A percentile compares a stretch with the other conserved stretches of the same genome.
These are phyloP conservation scores for Adansonia grandidieri DNA, from an alignment of 441 rosid species.

Conservation along the genomic window DNA sequence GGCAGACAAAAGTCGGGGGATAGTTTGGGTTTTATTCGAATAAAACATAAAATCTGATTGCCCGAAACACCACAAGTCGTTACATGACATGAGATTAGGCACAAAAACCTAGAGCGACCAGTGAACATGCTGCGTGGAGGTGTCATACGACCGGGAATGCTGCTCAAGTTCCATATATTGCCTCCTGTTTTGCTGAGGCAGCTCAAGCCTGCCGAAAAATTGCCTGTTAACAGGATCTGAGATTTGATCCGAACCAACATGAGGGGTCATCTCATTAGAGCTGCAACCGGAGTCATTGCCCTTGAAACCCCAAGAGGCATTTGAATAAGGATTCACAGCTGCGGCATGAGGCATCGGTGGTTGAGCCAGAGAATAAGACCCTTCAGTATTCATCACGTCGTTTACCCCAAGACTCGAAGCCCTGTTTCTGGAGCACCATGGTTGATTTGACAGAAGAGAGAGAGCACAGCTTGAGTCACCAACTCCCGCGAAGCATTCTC, in stretches of 20 bases:
- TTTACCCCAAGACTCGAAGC: conserved; percentile 40
- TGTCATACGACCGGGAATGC: conserved; percentile 53
- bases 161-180: conserved; percentile 63
- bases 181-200: conserved; percentile 56
- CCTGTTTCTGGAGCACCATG: conserved; percentile 56
- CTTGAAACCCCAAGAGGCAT: conserved; percentile 60
- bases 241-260: conserved; percentile 56
- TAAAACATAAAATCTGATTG: not conserved
- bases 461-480: conserved; percentile 92
- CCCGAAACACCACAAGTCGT: not conserved
- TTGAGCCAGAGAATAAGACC: conserved; percentile 52
- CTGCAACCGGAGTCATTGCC: conserved; percentile 37
- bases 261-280: conserved; percentile 43
- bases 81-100: not conserved
- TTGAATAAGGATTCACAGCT: conserved; percentile 39
- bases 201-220: conserved; percentile 51
- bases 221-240: conserved; percentile 50
- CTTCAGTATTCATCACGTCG: conserved; percentile 45
- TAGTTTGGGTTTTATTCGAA: not conserved
- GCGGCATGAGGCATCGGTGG: conserved; percentile 45
- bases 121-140: conserved; percentile 58
- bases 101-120: conserved; percentile 61
- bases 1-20: no score
- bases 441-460: conserved; percentile 99
- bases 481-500: conserved; percentile 72